Evolutionary conservation across 345 rosid genomes (phyloP).

Genomic region (Orychophragmus violaceus): DNA sequence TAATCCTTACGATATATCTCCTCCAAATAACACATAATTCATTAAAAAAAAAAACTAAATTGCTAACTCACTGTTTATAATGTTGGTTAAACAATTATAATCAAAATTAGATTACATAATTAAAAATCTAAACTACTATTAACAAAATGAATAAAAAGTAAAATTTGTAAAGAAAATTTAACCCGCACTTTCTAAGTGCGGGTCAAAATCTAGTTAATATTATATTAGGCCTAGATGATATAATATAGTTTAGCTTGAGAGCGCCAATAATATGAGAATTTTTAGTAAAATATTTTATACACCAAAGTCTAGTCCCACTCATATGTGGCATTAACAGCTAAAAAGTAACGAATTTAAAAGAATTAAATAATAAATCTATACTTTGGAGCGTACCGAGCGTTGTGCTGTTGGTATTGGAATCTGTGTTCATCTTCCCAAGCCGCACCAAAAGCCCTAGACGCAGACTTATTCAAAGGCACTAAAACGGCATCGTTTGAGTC

Average conservation of each 20-base stretch:
- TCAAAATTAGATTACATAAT: too few species aligned
- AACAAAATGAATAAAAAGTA: too few species aligned
- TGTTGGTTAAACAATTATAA: too few species aligned
- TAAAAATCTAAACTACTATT: too few species aligned
- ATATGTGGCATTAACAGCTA: not conserved
- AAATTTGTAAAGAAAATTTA: too few species aligned
- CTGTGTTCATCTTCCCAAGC: conserved; percentile 35
- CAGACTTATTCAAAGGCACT: conserved; percentile 30
- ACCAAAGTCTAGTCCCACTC: not conserved
- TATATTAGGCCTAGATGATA: not conserved
- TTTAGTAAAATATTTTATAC: not conserved
- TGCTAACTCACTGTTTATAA: too few species aligned
- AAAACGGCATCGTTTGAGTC: conserved; percentile 47
- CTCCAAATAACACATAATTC: too few species aligned
- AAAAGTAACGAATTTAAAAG: not conserved
- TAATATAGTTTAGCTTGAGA: not conserved
- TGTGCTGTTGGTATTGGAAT: conserved; percentile 34
- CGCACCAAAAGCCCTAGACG: conserved; percentile 22
- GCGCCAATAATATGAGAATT: conserved; percentile 1
- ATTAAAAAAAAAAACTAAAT: too few species aligned
- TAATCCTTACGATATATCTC: too few species aligned
- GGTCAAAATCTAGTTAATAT: too few species aligned
- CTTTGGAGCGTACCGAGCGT: conserved; percentile 31
- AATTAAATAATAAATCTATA: not conserved
- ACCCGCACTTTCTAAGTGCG: too few species aligned